Base-by-base conservation (phyloP, 2,329 filamentous ascomycete species). In the Trichoderma brevicompactum region DNA sequence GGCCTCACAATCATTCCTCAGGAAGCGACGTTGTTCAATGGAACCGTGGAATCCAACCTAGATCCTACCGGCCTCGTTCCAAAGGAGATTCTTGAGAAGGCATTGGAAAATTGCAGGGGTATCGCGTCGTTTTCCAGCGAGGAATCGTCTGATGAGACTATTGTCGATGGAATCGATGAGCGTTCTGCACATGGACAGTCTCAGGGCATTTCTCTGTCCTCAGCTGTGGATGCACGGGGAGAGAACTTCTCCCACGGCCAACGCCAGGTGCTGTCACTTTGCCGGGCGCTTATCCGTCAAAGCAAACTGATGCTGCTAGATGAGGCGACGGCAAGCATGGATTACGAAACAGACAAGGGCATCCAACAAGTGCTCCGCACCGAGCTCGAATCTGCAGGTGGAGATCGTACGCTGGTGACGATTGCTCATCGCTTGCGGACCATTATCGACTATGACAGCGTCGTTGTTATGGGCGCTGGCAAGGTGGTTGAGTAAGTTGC, bases 61-160 rank as follows among this genome's bases (percentile, higher is more conserved):
- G 89, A 92, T 72, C 86, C 89, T 0, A 87, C 88, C 44, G 81
- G 83, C 40, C 79, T 83, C 40, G 79, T 88, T 34, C 79, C 82
- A 0, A 82, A 85, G 58, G 76, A 77, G 1, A 80, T 83, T 43
- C 80, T 92, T 0, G 79, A 82, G 36, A 84, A 83, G 66, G 88
- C 87, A 0, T 79, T 92, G 5, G 80, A 84, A 36, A 84, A 87
- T 50, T 89, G 89, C 69, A 83, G 85, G 70, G 82, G 88, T 15
- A 82, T 89, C 54, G 83, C 82, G 2, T 83, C 80, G 23, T 83
- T 84, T 70, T 79, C 79, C 17, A 77, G 78, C 28, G 77, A 78
- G 46, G 75, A 74, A 61, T 73, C 74, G 0, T 77, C 78, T 13
- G 72, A 74, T 15, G 72, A 72, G 1, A 71, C 74, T 2, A 66